phyloP scores from a whole-genome alignment of 495 filamentous ascomycete species.

The Lasiosphaeria hispida region DNA sequence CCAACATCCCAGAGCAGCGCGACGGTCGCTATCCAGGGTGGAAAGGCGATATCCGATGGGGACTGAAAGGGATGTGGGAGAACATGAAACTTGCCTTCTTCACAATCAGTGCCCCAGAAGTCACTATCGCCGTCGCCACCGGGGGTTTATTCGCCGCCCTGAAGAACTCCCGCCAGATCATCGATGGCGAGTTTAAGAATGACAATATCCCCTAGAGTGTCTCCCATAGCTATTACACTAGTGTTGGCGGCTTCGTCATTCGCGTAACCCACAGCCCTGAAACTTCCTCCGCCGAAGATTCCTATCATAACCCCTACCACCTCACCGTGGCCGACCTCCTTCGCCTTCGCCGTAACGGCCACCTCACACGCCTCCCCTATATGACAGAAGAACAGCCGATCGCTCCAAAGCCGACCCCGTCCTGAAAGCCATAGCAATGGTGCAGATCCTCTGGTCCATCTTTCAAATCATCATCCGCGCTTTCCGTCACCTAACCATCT shows the following conservation, averaged over 20 bases:
- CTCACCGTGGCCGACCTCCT: not conserved
- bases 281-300: not conserved
- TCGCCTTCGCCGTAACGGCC: not conserved
- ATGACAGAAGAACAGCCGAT: conserved; percentile 3
- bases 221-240: not conserved
- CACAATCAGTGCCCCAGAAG: not conserved
- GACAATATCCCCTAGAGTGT: not conserved
- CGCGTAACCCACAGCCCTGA: not conserved
- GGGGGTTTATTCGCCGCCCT: not conserved
- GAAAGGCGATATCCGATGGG: not conserved
- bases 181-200: not conserved
- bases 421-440: conserved; percentile 1
- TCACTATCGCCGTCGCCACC: not conserved
- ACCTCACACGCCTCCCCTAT: not conserved
- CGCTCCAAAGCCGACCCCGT: conserved; percentile 2
- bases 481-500: not conserved
- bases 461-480: not conserved
- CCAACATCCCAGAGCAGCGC: conserved; percentile 2
- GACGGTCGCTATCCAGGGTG: not conserved
- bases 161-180: not conserved
- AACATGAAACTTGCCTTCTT: not conserved
- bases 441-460: not conserved
- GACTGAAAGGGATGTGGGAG: not conserved
- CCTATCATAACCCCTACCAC: not conserved
- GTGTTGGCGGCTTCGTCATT: conserved; percentile 8